Evolutionary conservation across 768 basidiomycete species (phyloP), one percentile per base, ranked within the genome.

Genomic region (Cyclocybe aegerita): DNA sequence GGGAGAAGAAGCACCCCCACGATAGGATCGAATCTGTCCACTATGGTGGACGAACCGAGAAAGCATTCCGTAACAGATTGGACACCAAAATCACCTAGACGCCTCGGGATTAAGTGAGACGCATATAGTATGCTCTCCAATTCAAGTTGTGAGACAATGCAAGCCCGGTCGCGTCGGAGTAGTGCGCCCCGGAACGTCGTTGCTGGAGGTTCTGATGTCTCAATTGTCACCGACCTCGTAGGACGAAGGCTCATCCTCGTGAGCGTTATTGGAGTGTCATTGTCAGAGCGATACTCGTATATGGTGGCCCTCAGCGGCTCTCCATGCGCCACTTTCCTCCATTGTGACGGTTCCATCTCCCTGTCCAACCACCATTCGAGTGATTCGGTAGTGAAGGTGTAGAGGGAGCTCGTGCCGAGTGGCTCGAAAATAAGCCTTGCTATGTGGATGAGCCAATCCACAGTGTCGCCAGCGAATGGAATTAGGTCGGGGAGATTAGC

Each of bases 351-450:
- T 30, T 57, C 48, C 52, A 53, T 56, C 44, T 56, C 50, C 50
- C 44, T 59, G 29, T 47, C 44, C 44, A 56, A 53, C 57, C 57
- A 59, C 43, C 34, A 56, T 50, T 50, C 55, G 10, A 50, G 31
- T 33, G 55, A 43, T 30, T 46, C 48, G n/a, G 45, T 59, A 43
- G 55, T 56, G 39, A 59, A 59, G 9, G 55, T 59, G 48, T 57
- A 59, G 30, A 59, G 48, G 38, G 55, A 57, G 58, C 58, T 52
- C n/a, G 46, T 45, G 34, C 55, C 52, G 14, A 50, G 55, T 46
- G 55, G 58, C 36, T 59, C 55, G 46, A 59, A 59, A 44, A 59
- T 52, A 41, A 53, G 48, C 23, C 50, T 55, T 15, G 54, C 54
- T 29, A 56, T 46, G 40, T 37, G 39, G 30, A 56, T 42, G 17